A percentile compares a stretch with the other conserved stretches of the same genome.
These are phyloP conservation scores for Penicillium crustosum DNA, from an alignment of 2,329 filamentous ascomycete genomes.

Conservation along the genomic window DNA sequence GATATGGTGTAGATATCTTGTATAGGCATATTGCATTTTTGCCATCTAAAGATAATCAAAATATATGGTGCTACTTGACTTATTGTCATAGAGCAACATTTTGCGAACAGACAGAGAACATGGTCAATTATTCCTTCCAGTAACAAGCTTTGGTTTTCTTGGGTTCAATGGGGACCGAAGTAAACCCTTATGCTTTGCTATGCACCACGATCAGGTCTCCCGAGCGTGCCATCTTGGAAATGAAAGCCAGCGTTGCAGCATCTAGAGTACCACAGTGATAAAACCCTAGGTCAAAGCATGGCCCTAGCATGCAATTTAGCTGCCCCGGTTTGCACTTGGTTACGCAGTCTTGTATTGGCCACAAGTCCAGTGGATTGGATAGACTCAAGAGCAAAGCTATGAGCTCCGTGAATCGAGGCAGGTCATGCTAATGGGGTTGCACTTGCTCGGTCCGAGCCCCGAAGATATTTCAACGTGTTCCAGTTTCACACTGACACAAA, in stretches of 20 bases:
- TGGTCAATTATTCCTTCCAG: not conserved
- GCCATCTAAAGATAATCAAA: not conserved
- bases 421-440: not conserved
- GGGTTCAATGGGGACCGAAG: not conserved
- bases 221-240: not conserved
- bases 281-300: no score
- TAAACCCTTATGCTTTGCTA: not conserved
- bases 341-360: not conserved
- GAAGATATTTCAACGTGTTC: not conserved
- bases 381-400: not conserved
- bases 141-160: not conserved
- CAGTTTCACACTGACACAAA: not conserved
- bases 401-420: not conserved
- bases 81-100: not conserved
- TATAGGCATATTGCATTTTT: conserved; percentile 1
- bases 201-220: no score
- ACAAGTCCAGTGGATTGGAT: not conserved
- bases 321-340: not conserved
- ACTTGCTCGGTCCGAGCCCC: not conserved
- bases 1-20: not conserved
- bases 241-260: not conserved
- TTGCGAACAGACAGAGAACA: not conserved
- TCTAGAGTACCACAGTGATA: not conserved
- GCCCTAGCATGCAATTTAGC: not conserved
- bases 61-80: not conserved